Conservation (phyloP, 2,329 filamentous ascomycete species). For the Emergomyces pasteurianus region DNA sequence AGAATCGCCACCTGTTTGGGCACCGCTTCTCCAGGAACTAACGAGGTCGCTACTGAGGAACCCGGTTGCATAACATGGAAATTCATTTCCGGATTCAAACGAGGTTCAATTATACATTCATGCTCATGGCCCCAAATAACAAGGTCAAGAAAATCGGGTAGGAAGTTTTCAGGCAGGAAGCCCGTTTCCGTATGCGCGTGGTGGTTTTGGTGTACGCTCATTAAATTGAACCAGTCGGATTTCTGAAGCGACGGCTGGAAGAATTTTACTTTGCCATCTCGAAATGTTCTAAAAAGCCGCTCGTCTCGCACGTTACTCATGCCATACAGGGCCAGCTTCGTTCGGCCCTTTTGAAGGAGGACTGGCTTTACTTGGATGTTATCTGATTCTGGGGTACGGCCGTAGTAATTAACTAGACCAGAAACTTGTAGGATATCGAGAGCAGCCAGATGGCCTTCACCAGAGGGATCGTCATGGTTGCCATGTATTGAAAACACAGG, state of each 20-base stretch:
- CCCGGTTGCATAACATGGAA: slow-evolving; percentile 97
- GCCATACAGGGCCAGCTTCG: slow-evolving; percentile 85
- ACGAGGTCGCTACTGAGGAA: slow-evolving; percentile 86
- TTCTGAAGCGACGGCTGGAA: slow-evolving; percentile 71
- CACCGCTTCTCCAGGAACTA: slow-evolving; percentile 80
- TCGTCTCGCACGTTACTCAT: slow-evolving; percentile 95
- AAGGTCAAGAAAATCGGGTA: slow-evolving; percentile 83
- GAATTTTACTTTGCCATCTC: slow-evolving; percentile 88
- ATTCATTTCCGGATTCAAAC: slow-evolving; percentile 69
- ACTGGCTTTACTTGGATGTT: slow-evolving; percentile 89
- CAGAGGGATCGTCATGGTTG: slow-evolving; percentile 97
- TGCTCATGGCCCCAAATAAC: slow-evolving; percentile 97
- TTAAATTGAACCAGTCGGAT: slow-evolving; percentile 88
- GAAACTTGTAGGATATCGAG: slow-evolving; percentile 84
- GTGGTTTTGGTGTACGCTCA: slow-evolving; percentile 94
- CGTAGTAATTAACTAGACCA: slow-evolving; percentile 91
- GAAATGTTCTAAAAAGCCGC: slow-evolving; percentile 82
- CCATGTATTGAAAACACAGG: slow-evolving; percentile 98
- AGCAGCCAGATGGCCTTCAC: slow-evolving; percentile 82
- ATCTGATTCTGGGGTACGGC: slow-evolving; percentile 79
- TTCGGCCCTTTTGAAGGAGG: slow-evolving; percentile 81
- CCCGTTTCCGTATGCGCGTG: slow-evolving; percentile 81
- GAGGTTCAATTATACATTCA: slow-evolving; percentile 82
- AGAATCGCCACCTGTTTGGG: slow-evolving; percentile 83
- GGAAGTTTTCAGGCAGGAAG: slow-evolving; percentile 87